Percentiles rank a stretch among this genome's conserved stretches.
Conservation (phyloP, 352 stramenopile genomes). For the Phytophthora pluvialis region DNA sequence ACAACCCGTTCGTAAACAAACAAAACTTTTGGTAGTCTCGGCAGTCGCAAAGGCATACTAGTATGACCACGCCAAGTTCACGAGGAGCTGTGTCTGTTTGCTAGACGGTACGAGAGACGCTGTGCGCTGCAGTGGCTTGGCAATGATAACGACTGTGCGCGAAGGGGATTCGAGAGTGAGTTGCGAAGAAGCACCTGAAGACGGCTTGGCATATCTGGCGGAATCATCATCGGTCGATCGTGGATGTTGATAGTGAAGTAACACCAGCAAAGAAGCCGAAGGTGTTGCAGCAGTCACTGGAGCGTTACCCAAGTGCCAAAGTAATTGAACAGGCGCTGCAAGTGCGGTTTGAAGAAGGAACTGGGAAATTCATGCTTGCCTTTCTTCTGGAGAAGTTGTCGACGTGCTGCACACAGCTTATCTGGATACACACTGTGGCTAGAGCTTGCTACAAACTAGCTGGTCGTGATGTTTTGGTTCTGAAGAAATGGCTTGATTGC, state of each 20-base stretch:
- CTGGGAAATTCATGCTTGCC: slow-evolving; percentile 43
- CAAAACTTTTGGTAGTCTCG: too few species aligned
- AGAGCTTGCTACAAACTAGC: slow-evolving; percentile 22
- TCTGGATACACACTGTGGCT: slow-evolving; percentile 29
- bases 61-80: slow-evolving; percentile 13
- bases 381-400: slow-evolving; percentile 57
- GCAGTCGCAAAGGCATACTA: too few species aligned
- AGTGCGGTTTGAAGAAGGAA: slow-evolving; percentile 39
- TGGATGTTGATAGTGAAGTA: slow-evolving; percentile 25
- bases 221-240: slow-evolving; percentile 58
- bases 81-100: slow-evolving; percentile 59
- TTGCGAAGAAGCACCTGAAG: slow-evolving; percentile 70
- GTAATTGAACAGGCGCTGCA: slow-evolving; percentile 56
- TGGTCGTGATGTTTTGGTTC: too few species aligned
- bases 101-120: slow-evolving; percentile 54
- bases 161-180: slow-evolving; percentile 46
- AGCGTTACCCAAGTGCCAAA: slow-evolving; percentile 68
- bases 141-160: slow-evolving; percentile 10
- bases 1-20: too few species aligned
- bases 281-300: slow-evolving; percentile 49
- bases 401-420: slow-evolving; percentile 52
- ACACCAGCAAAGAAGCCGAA: slow-evolving; percentile 9
- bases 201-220: slow-evolving; percentile 75
- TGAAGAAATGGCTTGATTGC: neutral
- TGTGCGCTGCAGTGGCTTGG: slow-evolving; percentile 68